A percentile compares a stretch with the other conserved stretches of the same genome.
These are phyloP conservation scores for Saccharomycopsis fodiens DNA, from an alignment of 805 yeast species.

Conservation along the genomic window DNA sequence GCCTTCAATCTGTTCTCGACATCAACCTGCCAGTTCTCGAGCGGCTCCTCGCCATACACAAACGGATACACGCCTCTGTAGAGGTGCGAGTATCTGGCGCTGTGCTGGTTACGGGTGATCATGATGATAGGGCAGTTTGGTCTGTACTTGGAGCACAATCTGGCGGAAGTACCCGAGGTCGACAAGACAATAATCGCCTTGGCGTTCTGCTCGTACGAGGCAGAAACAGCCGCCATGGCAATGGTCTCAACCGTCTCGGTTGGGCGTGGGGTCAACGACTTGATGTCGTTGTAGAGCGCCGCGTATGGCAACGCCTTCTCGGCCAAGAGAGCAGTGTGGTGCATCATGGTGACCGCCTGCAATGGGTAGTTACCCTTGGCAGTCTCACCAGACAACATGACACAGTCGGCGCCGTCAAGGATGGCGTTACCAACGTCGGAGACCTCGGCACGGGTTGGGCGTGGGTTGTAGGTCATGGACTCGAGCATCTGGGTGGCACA, in stretches of 20 bases:
- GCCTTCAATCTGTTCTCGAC: conserved; percentile 90
- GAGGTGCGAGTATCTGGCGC: conserved; percentile 94
- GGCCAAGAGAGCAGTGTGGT: conserved; percentile 91
- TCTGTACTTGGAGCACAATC: conserved; percentile 95
- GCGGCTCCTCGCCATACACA: conserved; percentile 54
- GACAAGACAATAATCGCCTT: conserved; percentile 95
- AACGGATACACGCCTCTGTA: conserved; percentile 99
- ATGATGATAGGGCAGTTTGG: conserved; percentile 95
- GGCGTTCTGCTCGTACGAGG: conserved; percentile 93
- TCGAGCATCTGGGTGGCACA: conserved; percentile 99
- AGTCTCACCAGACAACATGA: conserved; percentile 98
- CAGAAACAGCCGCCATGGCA: conserved; percentile 94
- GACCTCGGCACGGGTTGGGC: conserved; percentile 99
- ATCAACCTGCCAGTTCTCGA: conserved; percentile 89
- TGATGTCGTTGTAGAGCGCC: conserved; percentile 77
- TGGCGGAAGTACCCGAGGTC: conserved; percentile 91
- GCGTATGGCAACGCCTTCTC: conserved; percentile 94
- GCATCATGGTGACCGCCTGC: conserved; percentile 98
- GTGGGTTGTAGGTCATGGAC: conserved; percentile 99
- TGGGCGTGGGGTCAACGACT: conserved; percentile 80
- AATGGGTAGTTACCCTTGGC: conserved; percentile 99
- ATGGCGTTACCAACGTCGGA: conserved; percentile 99
- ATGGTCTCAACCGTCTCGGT: conserved; percentile 92
- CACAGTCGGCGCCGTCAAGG: conserved; percentile 99
- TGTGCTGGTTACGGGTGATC: conserved; percentile 91